Evolutionary conservation across 805 yeast species (phyloP), one percentile per base, ranked within the genome.

Genomic region (Starmerella bombi): DNA sequence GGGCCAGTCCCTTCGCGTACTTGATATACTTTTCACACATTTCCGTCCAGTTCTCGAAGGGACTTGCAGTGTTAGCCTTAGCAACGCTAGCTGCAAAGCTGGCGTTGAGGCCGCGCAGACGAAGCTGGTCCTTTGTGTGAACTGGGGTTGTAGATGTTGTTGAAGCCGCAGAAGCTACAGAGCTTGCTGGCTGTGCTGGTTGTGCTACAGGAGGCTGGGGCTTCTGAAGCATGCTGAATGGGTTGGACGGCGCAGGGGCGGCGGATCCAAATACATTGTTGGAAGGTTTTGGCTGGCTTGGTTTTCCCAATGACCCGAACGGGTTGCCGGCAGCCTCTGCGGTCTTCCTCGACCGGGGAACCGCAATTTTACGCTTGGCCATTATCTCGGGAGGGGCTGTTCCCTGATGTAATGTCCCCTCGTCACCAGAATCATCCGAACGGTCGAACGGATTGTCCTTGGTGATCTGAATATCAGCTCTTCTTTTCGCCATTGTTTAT

Each of bases 311-410:
- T 16, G n/a, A 25, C 2, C 45, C 44, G 39, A 41, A 42, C 20
- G 48, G 45, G 21, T 37, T 37, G 12, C 44, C 29, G 28, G 46
- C 29, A 9, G 34, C 34, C 8, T 3, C 21, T 19, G 41, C 37
- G n/a, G 29, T 30, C 19, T 18, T 10, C 22, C 50, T 38, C 29
- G 49, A 21, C 14, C 54, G 47, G 23, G 56, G 47, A 53, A 70
- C 65, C 21, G 81, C 70, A 42, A 82, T 80, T 62, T 75, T 79
- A 53, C 95, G 67, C 41, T 62, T 68, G 21, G 84, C 72, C 70
- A 84, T 59, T 5, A 73, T 75, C 4, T 67, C 74, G 3, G 71
- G 65, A 1, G 80, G 66, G 0, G 93, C 91, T 12, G 16, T n/a
- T 4, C 19, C 33, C 3, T 25, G 16, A 18, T 22, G 36, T 12